Evolutionary conservation across 2,329 filamentous ascomycete genomes (phyloP).

Genomic region (Epichloe elymi): DNA sequence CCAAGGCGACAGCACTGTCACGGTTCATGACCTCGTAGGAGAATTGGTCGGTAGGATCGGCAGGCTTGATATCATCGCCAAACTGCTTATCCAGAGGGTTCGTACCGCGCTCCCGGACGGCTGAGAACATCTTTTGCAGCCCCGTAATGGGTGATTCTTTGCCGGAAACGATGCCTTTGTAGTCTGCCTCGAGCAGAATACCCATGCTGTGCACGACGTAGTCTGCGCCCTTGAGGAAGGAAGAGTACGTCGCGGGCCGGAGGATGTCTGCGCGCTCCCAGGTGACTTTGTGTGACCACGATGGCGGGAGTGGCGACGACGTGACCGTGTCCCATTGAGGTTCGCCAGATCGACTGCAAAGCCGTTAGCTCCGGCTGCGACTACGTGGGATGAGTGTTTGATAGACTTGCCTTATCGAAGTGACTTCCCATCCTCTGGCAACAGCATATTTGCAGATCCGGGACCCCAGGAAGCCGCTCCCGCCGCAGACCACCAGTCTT

Average conservation of each 20-base stretch:
- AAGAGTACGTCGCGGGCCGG: conserved; percentile 63
- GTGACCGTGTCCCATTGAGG: conserved; percentile 74
- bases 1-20: conserved; percentile 72
- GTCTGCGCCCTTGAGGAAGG: conserved; percentile 62
- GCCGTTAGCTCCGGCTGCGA: background rate
- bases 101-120: conserved; percentile 46
- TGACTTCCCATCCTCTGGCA: conserved; percentile 79
- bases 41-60: conserved; percentile 59
- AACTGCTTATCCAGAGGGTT: conserved; percentile 56
- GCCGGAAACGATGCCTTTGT: conserved; percentile 82
- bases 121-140: conserved; percentile 64
- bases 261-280: conserved; percentile 89
- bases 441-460: conserved; percentile 87
- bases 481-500: conserved; percentile 80
- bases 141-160: conserved; percentile 70
- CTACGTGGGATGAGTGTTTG: background rate
- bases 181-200: conserved; percentile 92
- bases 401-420: conserved; percentile 63
- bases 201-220: conserved; percentile 92
- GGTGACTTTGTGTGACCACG: conserved; percentile 70
- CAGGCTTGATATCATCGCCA: conserved; percentile 48
- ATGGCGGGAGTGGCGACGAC: conserved; percentile 53
- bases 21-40: conserved; percentile 98
- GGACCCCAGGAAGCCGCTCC: conserved; percentile 79
- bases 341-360: conserved; percentile 68